A percentile compares a stretch with the other conserved stretches of the same genome.
phyloP scores from a whole-genome alignment of 192 early-diverging fungal genomes.

The Spizellomyces sp. region DNA sequence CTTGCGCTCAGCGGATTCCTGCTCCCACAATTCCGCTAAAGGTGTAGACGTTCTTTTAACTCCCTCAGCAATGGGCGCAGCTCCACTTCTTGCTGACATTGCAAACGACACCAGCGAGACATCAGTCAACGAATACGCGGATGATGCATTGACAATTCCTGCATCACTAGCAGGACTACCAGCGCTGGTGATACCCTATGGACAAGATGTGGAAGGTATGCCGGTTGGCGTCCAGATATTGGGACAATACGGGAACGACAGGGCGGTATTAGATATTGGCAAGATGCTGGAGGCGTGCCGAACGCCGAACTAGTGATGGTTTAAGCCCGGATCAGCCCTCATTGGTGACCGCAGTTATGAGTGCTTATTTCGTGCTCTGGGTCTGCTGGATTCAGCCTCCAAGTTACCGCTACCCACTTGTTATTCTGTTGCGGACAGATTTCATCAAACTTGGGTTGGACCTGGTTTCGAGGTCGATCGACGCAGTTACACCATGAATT shows the following conservation, averaged over 20 bases:
- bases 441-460: no score
- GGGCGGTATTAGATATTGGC: conserved; percentile 55
- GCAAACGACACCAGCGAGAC: conserved; percentile 33
- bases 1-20: conserved; percentile 11
- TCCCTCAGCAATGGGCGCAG: conserved; percentile 73
- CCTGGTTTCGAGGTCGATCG: no score
- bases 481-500: no score
- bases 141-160: conserved; percentile 90
- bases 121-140: conserved; percentile 84
- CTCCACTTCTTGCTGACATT: conserved; percentile 54
- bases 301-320: no score
- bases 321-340: no score
- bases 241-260: conserved; percentile 84
- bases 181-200: conserved; percentile 39
- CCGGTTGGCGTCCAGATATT: conserved; percentile 86
- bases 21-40: no score
- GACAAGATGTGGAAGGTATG: conserved; percentile 42
- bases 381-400: no score
- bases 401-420: no score
- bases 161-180: conserved; percentile 79
- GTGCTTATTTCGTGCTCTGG: no score
- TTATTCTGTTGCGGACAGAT: no score
- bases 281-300: conserved; percentile 13
- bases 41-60: conserved; percentile 77
- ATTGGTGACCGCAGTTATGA: no score